Conservation (phyloP, 768 basidiomycete genomes). For the Termitomyces bulborhizus region DNA sequence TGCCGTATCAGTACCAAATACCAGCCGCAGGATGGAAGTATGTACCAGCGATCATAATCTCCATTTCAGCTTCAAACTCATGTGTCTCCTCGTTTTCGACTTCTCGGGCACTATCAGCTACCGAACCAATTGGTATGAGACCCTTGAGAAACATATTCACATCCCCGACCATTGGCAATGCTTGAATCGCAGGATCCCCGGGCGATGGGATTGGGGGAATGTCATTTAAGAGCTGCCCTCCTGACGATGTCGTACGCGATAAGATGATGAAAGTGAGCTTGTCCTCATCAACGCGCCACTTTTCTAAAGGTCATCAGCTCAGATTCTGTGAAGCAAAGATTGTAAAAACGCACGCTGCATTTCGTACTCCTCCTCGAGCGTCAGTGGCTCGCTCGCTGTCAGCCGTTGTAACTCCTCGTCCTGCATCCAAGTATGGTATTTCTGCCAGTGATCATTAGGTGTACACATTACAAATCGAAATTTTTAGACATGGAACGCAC, state of each 20-base stretch:
- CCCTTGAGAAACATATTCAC: slow-evolving; percentile 86
- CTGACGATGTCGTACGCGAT: slow-evolving; percentile 27
- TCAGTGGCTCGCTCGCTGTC: slow-evolving; percentile 83
- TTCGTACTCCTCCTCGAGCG: slow-evolving; percentile 73
- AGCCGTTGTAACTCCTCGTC: slow-evolving; percentile 62
- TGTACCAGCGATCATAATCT: slow-evolving; percentile 90
- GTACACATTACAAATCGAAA: neutral
- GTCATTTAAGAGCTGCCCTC: slow-evolving; percentile 3
- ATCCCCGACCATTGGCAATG: slow-evolving; percentile 78
- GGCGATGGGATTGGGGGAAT: slow-evolving; percentile 17
- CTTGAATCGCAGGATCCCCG: slow-evolving; percentile 25
- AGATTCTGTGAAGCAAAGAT: neutral
- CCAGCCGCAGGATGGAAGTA: neutral
- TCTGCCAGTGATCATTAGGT: slow-evolving; percentile 33
- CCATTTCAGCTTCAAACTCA: slow-evolving; percentile 70
- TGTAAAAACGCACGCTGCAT: slow-evolving; percentile 66
- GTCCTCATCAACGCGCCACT: slow-evolving; percentile 84
- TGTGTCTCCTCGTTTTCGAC: slow-evolving; percentile 23
- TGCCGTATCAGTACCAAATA: neutral
- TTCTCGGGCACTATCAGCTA: slow-evolving; percentile 16
- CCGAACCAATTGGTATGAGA: slow-evolving; percentile 15
- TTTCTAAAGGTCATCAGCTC: slow-evolving; percentile 36
- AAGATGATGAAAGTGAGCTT: slow-evolving; percentile 92
- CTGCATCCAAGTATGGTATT: slow-evolving; percentile 88
- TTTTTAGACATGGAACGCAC: slow-evolving; percentile 20